Evolutionary conservation across 2,329 filamentous ascomycete species (phyloP).

Genomic region (Aspergillus proliferans): DNA sequence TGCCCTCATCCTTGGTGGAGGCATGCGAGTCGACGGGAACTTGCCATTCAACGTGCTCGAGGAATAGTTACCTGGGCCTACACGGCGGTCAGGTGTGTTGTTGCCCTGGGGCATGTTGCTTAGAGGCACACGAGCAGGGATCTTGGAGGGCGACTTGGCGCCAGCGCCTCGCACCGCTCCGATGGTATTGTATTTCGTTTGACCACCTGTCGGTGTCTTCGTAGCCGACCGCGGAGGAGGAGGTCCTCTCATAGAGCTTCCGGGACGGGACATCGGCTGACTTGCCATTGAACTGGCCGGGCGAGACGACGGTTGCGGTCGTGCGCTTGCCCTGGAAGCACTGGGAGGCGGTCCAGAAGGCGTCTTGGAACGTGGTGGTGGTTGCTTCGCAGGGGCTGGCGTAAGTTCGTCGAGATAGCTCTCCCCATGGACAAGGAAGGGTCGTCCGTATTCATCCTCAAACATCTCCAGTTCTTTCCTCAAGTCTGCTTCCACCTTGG

Average conservation of each 20-base stretch:
- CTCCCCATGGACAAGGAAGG: constrained; percentile 88
- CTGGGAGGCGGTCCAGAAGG: constrained; percentile 30
- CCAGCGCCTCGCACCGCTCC: constrained; percentile 22
- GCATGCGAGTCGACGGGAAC: constrained; percentile 50
- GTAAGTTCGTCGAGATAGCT: constrained; percentile 80
- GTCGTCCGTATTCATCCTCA: constrained; percentile 90
- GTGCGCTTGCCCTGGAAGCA: constrained; percentile 18
- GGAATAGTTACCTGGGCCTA: constrained; percentile 36
- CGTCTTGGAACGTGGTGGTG: constrained; percentile 49
- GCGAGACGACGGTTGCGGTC: constrained; percentile 24
- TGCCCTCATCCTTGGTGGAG: constrained; percentile 90
- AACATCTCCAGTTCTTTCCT: constrained; percentile 73
- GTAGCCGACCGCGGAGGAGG: constrained; percentile 39
- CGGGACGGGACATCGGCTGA: constrained; percentile 19
- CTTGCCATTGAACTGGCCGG: constrained; percentile 20
- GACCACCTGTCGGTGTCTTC: constrained; percentile 42
- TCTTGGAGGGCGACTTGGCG: constrained; percentile 43
- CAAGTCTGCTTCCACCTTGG: constrained; percentile 82
- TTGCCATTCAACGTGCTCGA: constrained; percentile 42
- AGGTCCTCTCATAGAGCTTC: constrained; percentile 32
- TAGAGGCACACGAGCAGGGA: constrained; percentile 42
- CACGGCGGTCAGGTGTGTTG: constrained; percentile 73
- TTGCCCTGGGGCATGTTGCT: constrained; percentile 46
- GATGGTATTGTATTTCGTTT: constrained; percentile 36
- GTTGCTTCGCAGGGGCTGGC: constrained; percentile 60